Evolutionary conservation across 2,329 filamentous ascomycete species (phyloP), one percentile per base, ranked within the genome.

Genomic region (Elsinoe arachidis): DNA sequence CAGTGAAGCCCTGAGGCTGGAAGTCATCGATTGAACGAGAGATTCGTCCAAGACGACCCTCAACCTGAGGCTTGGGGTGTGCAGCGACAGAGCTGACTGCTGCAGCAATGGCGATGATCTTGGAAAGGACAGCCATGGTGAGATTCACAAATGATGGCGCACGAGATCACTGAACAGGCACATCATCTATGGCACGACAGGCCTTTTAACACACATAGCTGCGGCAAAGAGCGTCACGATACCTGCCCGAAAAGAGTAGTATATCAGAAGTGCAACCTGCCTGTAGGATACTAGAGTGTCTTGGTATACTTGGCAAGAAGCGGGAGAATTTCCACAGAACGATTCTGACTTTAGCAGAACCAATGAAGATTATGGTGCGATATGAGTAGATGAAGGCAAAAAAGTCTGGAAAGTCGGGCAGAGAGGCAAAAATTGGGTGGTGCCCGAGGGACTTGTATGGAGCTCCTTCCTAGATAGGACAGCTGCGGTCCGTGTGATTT

Each of bases 191-290:
- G 49, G 49, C 33, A 38, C 15, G 1, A 14, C 2, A 14, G 10
- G 9, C 34, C 17, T 53, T 53, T 53, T 53, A 38, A 39, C 15
- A 53, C 34, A 39, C 30, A 53, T 39, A 2, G 14, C 38, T 15
- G 38, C 17, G 11, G 34, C 14, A n/a, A 26, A n/a, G 49, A 37
- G 49, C 19, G 19, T 14, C 17, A 33, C 11, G 49, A 53, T 53
- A 53, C 49, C 49, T 53, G 49, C 49, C 49, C 49, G n/a, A 53
- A 53, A 23, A 53, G 49, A 53, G 49, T 39, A 38, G 49, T 34
- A 53, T 53, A 53, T 53, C 49, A 53, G 15, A 53, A 26, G 49
- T 38, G 49, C 49, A 53, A 53, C 49, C 49, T 53, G 49, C 49
- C 49, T 53, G 49, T 53, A 53, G 49, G 34, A 53, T 53, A 53